These are phyloP conservation scores for Pneumocystis murina DNA, from an alignment of 1,139 yeast genomes.

Conservation along the genomic window DNA sequence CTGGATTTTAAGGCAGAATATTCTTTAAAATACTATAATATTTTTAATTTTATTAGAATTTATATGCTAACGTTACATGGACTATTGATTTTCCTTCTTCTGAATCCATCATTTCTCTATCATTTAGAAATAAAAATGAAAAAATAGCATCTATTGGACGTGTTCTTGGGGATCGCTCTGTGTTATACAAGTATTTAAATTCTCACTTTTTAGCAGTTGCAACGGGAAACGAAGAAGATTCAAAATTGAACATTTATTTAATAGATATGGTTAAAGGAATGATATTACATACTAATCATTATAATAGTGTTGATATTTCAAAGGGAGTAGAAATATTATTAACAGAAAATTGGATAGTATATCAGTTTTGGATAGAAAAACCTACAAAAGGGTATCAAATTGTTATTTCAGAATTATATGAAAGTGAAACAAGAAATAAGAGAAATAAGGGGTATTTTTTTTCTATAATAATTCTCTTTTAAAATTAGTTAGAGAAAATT, in stretches of 20 bases:
- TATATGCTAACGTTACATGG: constrained; percentile 25
- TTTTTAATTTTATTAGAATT: constrained; percentile 18
- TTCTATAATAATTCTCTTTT: not conserved
- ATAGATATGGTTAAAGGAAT: constrained; percentile 61
- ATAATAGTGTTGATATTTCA: constrained; percentile 22
- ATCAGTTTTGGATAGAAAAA: constrained; percentile 36
- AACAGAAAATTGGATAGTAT: constrained; percentile 77
- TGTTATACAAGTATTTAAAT: constrained; percentile 69
- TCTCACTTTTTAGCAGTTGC: constrained; percentile 52
- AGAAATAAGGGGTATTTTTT: constrained; percentile 19
- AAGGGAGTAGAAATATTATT: constrained; percentile 39
- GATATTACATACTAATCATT: constrained; percentile 27
- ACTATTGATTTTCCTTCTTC: constrained; percentile 26
- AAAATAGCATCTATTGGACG: constrained; percentile 52
- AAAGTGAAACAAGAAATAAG: constrained; percentile 38
- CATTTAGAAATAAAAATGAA: constrained; percentile 24
- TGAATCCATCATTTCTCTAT: constrained; percentile 1
- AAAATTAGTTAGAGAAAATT: constrained; percentile 12
- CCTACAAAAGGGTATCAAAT: constrained; percentile 39
- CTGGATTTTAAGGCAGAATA: constrained; percentile 5
- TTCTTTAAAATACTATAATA: constrained; percentile 15
- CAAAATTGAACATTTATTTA: constrained; percentile 30
- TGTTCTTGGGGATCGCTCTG: constrained; percentile 54
- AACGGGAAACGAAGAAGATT: constrained; percentile 25
- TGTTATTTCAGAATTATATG: constrained; percentile 65